A percentile compares a stretch with the other conserved stretches of the same genome.
Evolutionary conservation across 2,329 filamentous ascomycete species (phyloP).

Genomic region (Aulographum hederae): DNA sequence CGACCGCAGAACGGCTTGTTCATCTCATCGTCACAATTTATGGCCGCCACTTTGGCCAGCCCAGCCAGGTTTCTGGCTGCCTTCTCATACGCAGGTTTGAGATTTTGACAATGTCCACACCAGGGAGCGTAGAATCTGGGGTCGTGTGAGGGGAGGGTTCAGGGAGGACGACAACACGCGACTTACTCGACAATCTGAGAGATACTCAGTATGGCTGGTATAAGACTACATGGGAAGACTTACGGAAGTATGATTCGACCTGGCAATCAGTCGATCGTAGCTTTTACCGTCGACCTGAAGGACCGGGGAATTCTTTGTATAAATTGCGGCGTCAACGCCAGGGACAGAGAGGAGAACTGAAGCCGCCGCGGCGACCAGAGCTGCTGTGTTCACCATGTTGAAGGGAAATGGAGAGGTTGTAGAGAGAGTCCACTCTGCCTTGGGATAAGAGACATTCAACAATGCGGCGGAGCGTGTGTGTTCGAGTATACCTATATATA

Average conservation of each 20-base stretch:
- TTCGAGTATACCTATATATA: too few species aligned
- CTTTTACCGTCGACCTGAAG: slow-evolving; percentile 62
- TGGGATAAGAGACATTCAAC: too few species aligned
- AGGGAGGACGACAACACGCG: neutral
- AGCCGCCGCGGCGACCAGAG: slow-evolving; percentile 33
- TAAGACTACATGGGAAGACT: slow-evolving; percentile 14
- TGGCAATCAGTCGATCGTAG: slow-evolving; percentile 67
- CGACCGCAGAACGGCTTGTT: slow-evolving; percentile 77
- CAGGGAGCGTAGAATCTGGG: slow-evolving; percentile 90
- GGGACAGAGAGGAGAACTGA: slow-evolving; percentile 49
- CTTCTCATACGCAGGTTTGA: slow-evolving; percentile 92
- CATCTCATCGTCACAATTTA: slow-evolving; percentile 84
- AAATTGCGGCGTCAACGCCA: slow-evolving; percentile 52
- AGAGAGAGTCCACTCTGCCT: slow-evolving; percentile 4
- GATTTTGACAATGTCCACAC: slow-evolving; percentile 93
- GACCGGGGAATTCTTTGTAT: slow-evolving; percentile 74
- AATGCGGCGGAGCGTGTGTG: too few species aligned
- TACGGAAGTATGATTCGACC: slow-evolving; percentile 85
- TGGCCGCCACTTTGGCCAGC: slow-evolving; percentile 79
- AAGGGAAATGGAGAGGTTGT: slow-evolving; percentile 3
- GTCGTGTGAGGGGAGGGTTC: slow-evolving; percentile 28
- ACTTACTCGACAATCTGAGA: slow-evolving; percentile 21
- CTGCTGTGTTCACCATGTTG: slow-evolving; percentile 17
- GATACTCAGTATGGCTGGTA: slow-evolving; percentile 4
- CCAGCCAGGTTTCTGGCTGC: slow-evolving; percentile 78